Evolutionary conservation across 2,329 filamentous ascomycete species (phyloP), one percentile per base, ranked within the genome.

Genomic region (Emydomyces testavorans): DNA sequence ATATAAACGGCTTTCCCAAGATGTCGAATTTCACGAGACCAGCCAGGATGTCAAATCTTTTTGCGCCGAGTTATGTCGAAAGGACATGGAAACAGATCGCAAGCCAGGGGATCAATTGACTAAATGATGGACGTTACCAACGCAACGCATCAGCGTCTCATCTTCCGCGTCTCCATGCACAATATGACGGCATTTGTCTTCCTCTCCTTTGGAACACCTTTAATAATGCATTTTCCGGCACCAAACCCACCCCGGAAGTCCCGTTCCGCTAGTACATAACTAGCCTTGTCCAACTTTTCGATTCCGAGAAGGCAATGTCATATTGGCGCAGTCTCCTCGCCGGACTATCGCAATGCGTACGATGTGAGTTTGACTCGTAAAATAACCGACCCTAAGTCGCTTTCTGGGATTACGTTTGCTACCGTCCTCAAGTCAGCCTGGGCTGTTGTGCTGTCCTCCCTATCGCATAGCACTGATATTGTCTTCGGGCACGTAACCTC

Each of bases 131-230:
- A 74, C 10, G 16, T 40, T 26, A 40, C 11, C 21, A 40, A 28
- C 24, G 21, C 38, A 40, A n/a, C n/a, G 24, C 15, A 8, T 28
- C 38, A 40, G 15, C 38, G 38, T 40, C 58, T 72, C 8, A 68
- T 82, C 39, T 70, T 79, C 61, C 73, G 77, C 52, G 71, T 81
- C 48, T 79, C 76, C 78, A 81, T 58, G 73, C 77, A 0, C 77
- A 80, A 54, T 80, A 80, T 59, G 77, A 81, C 53, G 78, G 77
- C 54, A 75, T 80, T 35, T 79, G 73, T 52, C 68, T 80, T 6
- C 75, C 75, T 0, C 58, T 70, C 2, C 16, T 42, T 15, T 42
- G 21, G 10, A 5, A 21, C 7, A 15, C 2, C 5, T 15, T 42
- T 3, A 11, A 7, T 5, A 24, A 24, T 3, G 24, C 15, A 6